Base-by-base conservation (phyloP, 768 basidiomycete genomes). In the Lactarius akahatsu region DNA sequence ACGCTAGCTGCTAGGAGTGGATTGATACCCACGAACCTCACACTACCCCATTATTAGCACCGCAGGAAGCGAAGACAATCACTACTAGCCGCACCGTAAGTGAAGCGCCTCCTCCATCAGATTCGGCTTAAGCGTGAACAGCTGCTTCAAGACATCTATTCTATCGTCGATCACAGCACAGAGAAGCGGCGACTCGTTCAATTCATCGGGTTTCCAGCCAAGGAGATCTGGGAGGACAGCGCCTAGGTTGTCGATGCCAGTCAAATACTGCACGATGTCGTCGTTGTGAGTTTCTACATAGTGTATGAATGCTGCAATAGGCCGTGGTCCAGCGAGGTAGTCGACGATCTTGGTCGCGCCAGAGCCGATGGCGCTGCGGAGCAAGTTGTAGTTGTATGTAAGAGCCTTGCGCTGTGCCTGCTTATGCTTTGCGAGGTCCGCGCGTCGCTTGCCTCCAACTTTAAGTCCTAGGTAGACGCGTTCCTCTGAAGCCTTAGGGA, bases 391-490 rank as follows among this genome's bases (percentile, higher is more conserved):
- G 30, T 61, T 60, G 54, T 62, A 47, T 15, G 32, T 45, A 8
- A 55, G 38, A n/a, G 4, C 8, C 23, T 23, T 57, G 41, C 15
- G 52, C 34, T 7, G 38, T 2, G 30, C 32, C 52, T 28, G 61
- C 57, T n/a, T 64, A 70, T 0, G 81, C 77, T n/a, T 73, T 68
- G 0, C 82, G 11, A 86, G 77, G 69, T 86, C 85, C 20, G 78
- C 77, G 3, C 84, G 78, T 71, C 87, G 87, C 77, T 85, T 86
- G n/a, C 86, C 86, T 65, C 86, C 84, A 26, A 88, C 83, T 62
- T 81, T 82, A 52, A 89, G 77, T 0, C 87, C 86, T 20, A 86
- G 81, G 69, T 88, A 88, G 0, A 82, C 47, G 23, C 61, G 65
- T 47, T 36, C 61, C 50, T 71, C 75, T 78, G 71, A 80, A 78